A percentile compares a stretch with the other conserved stretches of the same genome.
These are phyloP conservation scores for Jatropha curcas DNA, from an alignment of 345 rosid genomes.

Conservation along the genomic window DNA sequence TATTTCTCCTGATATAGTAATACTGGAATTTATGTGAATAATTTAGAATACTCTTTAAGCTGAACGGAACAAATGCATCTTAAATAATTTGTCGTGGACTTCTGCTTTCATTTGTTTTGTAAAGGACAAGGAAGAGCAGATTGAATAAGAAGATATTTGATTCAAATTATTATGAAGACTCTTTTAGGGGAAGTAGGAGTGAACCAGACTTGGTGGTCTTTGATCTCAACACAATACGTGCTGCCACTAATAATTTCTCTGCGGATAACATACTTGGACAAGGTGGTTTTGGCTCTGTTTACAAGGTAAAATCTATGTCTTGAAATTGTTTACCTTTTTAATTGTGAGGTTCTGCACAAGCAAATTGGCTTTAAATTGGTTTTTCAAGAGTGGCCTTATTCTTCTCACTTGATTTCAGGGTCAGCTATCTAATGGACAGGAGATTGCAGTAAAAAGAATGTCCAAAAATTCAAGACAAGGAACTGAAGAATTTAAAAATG, in stretches of 20 bases:
- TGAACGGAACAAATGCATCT: not conserved
- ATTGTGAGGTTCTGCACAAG: not conserved
- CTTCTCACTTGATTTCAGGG: constrained; percentile 19
- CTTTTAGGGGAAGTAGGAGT: not conserved
- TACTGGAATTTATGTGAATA: not conserved
- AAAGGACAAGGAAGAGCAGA: not conserved
- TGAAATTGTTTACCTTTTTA: not conserved
- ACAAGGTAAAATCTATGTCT: constrained; percentile 29
- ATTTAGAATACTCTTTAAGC: too few species aligned
- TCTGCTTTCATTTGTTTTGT: not conserved
- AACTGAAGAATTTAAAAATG: constrained; percentile 18
- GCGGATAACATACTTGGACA: constrained; percentile 29
- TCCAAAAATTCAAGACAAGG: constrained; percentile 20
- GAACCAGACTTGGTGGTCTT: constrained; percentile 10
- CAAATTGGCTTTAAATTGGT: not conserved
- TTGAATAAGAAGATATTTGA: not conserved
- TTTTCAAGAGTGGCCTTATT: not conserved
- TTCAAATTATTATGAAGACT: not conserved
- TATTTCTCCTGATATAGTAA: not conserved
- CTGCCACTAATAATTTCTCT: constrained; percentile 39
- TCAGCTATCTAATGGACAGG: constrained; percentile 14
- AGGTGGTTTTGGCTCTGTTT: constrained; percentile 46
- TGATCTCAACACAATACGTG: constrained; percentile 13
- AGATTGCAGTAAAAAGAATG: constrained; percentile 23
- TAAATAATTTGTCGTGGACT: too few species aligned